These are phyloP conservation scores for Barbatosphaeria neglecta DNA, from an alignment of 495 filamentous ascomycete species.

Conservation along the genomic window DNA sequence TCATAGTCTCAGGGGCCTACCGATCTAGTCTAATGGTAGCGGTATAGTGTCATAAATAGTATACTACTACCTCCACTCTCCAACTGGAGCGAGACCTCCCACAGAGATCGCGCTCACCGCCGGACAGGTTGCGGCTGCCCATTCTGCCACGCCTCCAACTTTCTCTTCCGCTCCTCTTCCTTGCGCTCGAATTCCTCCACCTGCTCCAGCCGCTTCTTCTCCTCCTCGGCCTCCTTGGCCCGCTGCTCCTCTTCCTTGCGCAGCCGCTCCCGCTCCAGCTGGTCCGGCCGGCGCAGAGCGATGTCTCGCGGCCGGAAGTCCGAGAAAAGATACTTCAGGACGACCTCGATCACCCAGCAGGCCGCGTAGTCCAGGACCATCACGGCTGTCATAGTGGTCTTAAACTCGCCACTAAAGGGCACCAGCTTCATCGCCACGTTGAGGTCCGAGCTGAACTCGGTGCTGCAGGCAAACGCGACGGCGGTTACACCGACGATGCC, in stretches of 20 bases:
- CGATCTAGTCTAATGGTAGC: neutral
- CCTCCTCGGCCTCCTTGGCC: conserved; percentile 41
- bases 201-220: conserved; percentile 35
- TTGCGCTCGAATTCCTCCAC: conserved; percentile 40
- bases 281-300: conserved; percentile 72
- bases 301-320: conserved; percentile 94
- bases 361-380: conserved; percentile 86
- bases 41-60: neutral
- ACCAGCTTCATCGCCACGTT: conserved; percentile 90
- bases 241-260: conserved; percentile 52
- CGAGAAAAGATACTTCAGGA: conserved; percentile 75
- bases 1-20: no score
- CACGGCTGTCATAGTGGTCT: conserved; percentile 65
- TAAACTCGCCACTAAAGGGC: conserved; percentile 86
- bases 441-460: conserved; percentile 89
- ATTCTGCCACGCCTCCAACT: conserved; percentile 18
- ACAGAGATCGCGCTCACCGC: neutral
- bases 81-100: neutral
- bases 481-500: conserved; percentile 78
- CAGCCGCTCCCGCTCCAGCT: conserved; percentile 63
- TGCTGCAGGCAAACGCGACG: conserved; percentile 91
- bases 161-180: conserved; percentile 24
- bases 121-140: conserved; percentile 13
- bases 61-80: neutral
- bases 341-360: conserved; percentile 83